Evolutionary conservation across 2,329 filamentous ascomycete genomes (phyloP), one percentile per base, ranked within the genome.

Genomic region (Xylaria sp.): DNA sequence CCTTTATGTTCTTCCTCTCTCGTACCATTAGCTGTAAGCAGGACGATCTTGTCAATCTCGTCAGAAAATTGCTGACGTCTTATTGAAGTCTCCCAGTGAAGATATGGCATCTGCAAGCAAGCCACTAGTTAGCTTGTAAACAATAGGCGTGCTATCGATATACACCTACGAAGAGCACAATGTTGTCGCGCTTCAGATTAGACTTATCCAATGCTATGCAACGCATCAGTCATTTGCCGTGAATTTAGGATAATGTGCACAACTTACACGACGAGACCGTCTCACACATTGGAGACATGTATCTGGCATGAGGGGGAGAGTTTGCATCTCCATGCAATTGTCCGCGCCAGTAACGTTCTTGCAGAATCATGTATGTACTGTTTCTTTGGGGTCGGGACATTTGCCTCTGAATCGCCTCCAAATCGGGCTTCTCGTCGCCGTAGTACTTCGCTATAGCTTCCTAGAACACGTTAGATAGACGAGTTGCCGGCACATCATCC

Each of bases 1-100:
- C 9, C 3, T 51, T 55, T 54, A 34, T 6, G 3, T 13, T 13
- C 48, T 34, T 44, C 44, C 2, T 34, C 5, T 5, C 37, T 18
- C 2, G 18, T 18, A 9, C 23, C 59, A 9, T 37, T 46, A 0
- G 58, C 44, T 3, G 50, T 34, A 6, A 23, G 9, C 25, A 1
- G 8, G 25, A 51, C 44, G 20, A 65, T 73, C 12, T 56, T 68
- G 2, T 61, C 70, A 13, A 82, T 81, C 20, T 77, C 70, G 0
- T 63, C 70, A 0, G 78, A 73, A n/a, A 80, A 76, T 4, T 72
- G 73, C 0, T 75, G 72, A 2, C 77, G 76, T 52, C 74, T 79
- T 0, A 77, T 73, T 10, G 81, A 80, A 0, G 78, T 81, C 48
- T 84, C 82, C 81, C 81, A 84, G 28, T 84, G 81, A 1, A 83